Base-by-base conservation (phyloP, 148 eudicot genomes). In the Tetragonia tetragonoides region DNA sequence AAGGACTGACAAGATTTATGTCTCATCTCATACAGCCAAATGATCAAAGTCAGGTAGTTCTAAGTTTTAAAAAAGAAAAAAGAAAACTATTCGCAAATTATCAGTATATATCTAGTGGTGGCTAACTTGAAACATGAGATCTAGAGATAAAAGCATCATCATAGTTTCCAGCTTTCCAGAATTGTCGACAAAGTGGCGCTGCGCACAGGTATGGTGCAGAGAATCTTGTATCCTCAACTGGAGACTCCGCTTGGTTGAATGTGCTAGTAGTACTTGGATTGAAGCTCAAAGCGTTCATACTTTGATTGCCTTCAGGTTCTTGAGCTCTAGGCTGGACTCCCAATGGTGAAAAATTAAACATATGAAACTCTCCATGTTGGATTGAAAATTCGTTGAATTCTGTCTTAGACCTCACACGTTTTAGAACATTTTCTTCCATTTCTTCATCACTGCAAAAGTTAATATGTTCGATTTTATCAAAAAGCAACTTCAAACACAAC, bases 121-220 rank as follows among this genome's bases (percentile, higher is more conserved):
- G 41, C 85, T 66, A 87, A 94, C 98, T 84, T 87, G 81, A 84
- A 76, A 66, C 76, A n/a, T 66, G 79, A 49, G 92, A 76, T 78
- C 83, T 89, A n/a, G 85, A 78, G 60, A 77, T 78, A 81, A 83
- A 80, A 57, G 75, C 74, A 39, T 88, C 87, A 10, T 90, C 87
- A 77, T 92, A 94, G 82, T 86, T 81, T 78, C 97, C 97, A 81
- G 97, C 90, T 84, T 83, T 92, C 98, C 98, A 94, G 77, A 94
- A 94, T 70, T 92, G 97, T 56, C 97, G 93, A 79, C 94, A 90
- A 71, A 94, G 66, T 24, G 98, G 93, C 39, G 93, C 97, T 44
- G 94, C 85, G 77, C 87, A 82, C 66, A 87, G 59, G 63, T 89
- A 84, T 54, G 90, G 86, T 34, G 85, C 76, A 44, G 90, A 83